phyloP scores from a whole-genome alignment of 176 grass and related monocot species.

The Paspalum notatum region DNA sequence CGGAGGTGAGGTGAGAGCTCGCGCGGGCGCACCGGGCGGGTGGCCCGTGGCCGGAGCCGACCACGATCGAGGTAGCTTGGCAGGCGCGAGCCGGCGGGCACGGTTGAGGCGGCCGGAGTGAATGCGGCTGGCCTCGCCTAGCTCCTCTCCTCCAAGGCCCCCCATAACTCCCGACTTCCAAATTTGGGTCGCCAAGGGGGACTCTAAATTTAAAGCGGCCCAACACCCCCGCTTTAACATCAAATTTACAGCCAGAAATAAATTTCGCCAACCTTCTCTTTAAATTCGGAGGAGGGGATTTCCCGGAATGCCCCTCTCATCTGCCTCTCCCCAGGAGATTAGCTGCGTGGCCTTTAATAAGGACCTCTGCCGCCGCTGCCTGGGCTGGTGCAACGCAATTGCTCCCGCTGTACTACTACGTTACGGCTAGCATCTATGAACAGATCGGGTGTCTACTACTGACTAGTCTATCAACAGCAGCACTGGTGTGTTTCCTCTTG shows the following conservation, averaged over 20 bases:
- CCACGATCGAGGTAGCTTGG: neutral
- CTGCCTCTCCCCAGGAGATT: conserved; percentile 42
- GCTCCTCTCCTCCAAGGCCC: conserved; percentile 27
- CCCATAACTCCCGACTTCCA: conserved; percentile 59
- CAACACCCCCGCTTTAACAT: conserved; percentile 73
- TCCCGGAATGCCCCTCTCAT: conserved; percentile 36
- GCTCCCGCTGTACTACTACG: conserved; percentile 28
- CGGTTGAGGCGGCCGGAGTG: conserved; percentile 61
- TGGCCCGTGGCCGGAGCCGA: neutral
- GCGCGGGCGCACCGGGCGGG: conserved; percentile 1
- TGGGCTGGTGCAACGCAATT: conserved; percentile 40
- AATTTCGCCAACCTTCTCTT: conserved; percentile 63
- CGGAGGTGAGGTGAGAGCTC: neutral
- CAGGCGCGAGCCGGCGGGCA: neutral
- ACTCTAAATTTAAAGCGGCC: conserved; percentile 72
- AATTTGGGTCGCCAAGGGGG: conserved; percentile 61
- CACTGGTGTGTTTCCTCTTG: neutral
- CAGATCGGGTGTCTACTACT: too few species aligned
- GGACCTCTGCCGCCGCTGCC: conserved; percentile 24
- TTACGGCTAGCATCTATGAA: neutral
- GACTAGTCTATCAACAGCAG: too few species aligned
- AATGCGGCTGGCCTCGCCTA: conserved; percentile 47
- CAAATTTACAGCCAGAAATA: conserved; percentile 60
- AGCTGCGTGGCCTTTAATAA: conserved; percentile 52
- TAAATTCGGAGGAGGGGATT: conserved; percentile 52